Evolutionary conservation across 2,329 filamentous ascomycete species (phyloP), one percentile per base, ranked within the genome.

Genomic region (Exophiala mesophila): DNA sequence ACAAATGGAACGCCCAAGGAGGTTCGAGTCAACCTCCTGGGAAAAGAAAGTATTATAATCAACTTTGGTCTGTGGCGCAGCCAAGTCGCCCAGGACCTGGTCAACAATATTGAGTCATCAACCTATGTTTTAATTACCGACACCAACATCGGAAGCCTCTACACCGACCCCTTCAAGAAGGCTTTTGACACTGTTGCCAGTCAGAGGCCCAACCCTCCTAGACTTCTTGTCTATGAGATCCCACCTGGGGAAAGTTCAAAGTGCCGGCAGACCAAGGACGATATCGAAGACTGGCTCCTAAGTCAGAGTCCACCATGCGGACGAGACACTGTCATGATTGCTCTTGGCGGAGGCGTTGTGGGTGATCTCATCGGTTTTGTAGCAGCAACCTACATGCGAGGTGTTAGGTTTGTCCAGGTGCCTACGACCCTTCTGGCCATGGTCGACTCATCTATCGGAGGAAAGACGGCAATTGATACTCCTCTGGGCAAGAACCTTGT

Each of bases 291-390:
- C 66, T 98, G 92, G 92, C 83, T 98, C 78, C 74, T 97, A 45
- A 78, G 81, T 54, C 80, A 95, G 57, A 82, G 83, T 38, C 69
- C 69, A n/a, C 69, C 69, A 82, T 98, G 92, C 69, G 94, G 89
- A 18, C 77, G 92, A 55, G 92, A 98, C 65, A 95, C 88, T 0
- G 86, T 98, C 52, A 82, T 98, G 45, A 86, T 98, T 62, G 92
- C 92, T 17, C 77, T 98, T 7, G 92, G 92, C 21, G 92, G 92
- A 52, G 92, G 92, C 44, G 92, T 98, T 48, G 96, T 98, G 65
- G 92, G 92, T 21, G 92, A 98, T 65, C 85, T 98, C 84, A 89
- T 95, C 51, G 92, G 92, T 39, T 98, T 94, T 63, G 88, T 97
- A 38, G 92, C 92, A 16, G 88, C 92, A 28, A 98, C 92, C 26